Evolutionary conservation across 805 yeast species (phyloP), one percentile per base, ranked within the genome.

Genomic region (Starmerella geochares): DNA sequence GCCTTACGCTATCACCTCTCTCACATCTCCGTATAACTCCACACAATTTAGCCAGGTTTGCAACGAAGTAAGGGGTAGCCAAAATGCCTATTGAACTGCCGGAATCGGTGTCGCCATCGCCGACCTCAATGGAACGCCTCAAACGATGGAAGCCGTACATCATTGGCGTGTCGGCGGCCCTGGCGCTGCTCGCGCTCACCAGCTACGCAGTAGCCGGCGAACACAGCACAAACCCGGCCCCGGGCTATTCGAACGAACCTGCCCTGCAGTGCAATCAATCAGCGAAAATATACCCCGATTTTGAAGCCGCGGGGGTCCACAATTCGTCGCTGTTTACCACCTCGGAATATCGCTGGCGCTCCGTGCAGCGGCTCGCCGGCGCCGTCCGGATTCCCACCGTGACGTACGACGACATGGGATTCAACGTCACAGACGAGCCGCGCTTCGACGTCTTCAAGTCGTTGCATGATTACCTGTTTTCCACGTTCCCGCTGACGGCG

Each of bases 371-470:
- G 24, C 52, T 60, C 32, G 48, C 42, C 7, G 78, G 75, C 7
- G 84, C 90, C 1, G 72, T 84, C 21, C 73, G 72, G 59, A 71
- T 83, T 53, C 80, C 81, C 32, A 83, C 94, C 1, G 80, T 76
- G 52, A 71, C 78, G 17, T 72, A 64, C 55, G 94, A 86, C 62
- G 73, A 72, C 50, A 67, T 70, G 54, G n/a, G 33, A 13, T 62
- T 62, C 23, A 65, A 69, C 20, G 77, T 77, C 10, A 71, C 66
- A 14, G 74, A 74, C 14, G 78, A 73, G 33, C 73, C 72, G n/a
- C 70, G 73, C 33, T 79, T 80, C 71, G 68, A 69, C 41, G 58
- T 68, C 10, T 77, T 77, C 57, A 56, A 58, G 24, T 59, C 67
- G 10, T 74, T 83, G 56, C 85, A 81, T 57, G 60, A 63, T 2